These are phyloP conservation scores for Euryodendron excelsum DNA, from an alignment of 148 eudicot species.

Conservation along the genomic window DNA sequence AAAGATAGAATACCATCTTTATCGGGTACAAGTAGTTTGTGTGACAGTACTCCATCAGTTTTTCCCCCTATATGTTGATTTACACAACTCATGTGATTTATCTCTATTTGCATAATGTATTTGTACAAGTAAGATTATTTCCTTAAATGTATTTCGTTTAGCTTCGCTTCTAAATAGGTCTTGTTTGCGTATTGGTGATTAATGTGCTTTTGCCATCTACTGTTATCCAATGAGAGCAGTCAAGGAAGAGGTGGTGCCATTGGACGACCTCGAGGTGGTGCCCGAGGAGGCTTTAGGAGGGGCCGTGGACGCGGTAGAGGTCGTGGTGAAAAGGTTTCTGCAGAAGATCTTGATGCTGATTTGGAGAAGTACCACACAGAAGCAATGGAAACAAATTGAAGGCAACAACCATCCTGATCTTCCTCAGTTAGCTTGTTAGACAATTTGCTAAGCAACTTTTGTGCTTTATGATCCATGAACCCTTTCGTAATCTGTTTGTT, in stretches of 20 bases:
- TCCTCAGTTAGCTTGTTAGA: background rate
- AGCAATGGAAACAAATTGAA: conserved; percentile 39
- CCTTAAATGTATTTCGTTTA: background rate
- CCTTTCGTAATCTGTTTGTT: too few relatives aligned
- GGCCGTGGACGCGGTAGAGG: conserved; percentile 28
- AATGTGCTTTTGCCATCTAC: background rate
- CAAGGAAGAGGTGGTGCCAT: conserved; percentile 27
- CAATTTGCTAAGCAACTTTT: background rate
- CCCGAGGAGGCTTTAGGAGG: conserved; percentile 16
- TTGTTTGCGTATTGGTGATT: background rate
- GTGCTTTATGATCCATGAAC: background rate
- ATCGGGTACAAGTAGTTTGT: background rate
- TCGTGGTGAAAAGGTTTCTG: conserved; percentile 30
- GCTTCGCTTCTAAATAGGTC: background rate
- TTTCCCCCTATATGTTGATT: background rate
- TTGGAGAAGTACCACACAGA: conserved; percentile 50
- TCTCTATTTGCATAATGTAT: too few relatives aligned
- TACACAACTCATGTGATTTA: background rate
- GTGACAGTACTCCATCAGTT: background rate
- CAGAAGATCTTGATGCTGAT: conserved; percentile 51
- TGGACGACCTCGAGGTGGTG: conserved; percentile 19
- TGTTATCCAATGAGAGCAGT: conserved; percentile 10
- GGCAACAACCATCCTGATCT: background rate
- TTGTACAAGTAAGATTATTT: too few relatives aligned
- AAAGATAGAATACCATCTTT: background rate